Base-by-base conservation (phyloP, 192 early-diverging fungal species). In the Dissophora globulifera region DNA sequence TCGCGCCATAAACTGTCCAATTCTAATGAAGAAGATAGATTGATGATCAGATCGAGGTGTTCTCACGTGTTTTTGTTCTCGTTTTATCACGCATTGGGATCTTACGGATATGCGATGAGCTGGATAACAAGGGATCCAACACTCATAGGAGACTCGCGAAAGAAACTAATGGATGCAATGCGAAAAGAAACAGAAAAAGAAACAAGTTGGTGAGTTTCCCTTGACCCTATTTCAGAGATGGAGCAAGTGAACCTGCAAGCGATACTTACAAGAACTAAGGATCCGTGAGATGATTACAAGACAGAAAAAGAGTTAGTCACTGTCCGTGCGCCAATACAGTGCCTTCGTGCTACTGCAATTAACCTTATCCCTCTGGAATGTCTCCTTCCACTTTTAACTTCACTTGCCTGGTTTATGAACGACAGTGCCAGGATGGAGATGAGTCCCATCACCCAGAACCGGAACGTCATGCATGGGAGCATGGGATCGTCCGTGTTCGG, bases 401-500 rank as follows among this genome's bases (percentile, higher is more conserved):
- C 10, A 9, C 9, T 61, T 58, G 64, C 69, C 67, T 86, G 85
- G 51, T 86, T 86, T 29, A 85, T 63, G 58, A 83, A 82, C 41
- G 67, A 51, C 31, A 87, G 71, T 0, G 72, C 31, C n/a, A 58
- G 33, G 40, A 67, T 74, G 11, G 85, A 82, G 31, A 78, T 40
- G 11, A 82, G 26, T 46, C 80, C 81, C 50, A 87, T 79, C 40
- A 80, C 50, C 66, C 75, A 82, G 69, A 82, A 80, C 38, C 86
- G 84, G 55, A 87, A 87, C 3, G 84, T 87, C 31, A 75, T 58
- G 31, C 83, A 79, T 31, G 86, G 86, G 3, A 69, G 46, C 17
- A 60, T 79, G 1, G 86, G 78, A 47, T 87, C 86, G 45, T 87
- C 86, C 26, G 69, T 82, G 27, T 80, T 74, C 16, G 75, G 47